Conservation (phyloP, 2,329 filamentous ascomycete species). For the Penicillium sp. region DNA sequence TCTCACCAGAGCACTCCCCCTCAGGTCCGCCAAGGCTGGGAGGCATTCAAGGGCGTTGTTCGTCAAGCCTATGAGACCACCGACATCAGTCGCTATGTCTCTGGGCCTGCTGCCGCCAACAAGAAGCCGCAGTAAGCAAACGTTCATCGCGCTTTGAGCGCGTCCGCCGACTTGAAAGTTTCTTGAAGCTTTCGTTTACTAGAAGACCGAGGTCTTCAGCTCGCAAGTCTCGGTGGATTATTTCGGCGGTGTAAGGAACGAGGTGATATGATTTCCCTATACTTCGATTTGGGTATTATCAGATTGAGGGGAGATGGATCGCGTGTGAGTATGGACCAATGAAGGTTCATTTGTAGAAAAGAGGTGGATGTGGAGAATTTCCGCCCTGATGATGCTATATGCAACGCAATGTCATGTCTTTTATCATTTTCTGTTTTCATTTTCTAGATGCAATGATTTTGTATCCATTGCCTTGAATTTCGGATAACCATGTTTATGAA, state of each 20-base stretch:
- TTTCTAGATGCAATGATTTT: slow-evolving; percentile 18
- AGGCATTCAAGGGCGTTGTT: slow-evolving; percentile 69
- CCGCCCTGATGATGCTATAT: slow-evolving; percentile 27
- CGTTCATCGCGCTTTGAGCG: not conserved
- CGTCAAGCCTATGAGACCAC: slow-evolving; percentile 77
- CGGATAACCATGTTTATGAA: slow-evolving; percentile 1
- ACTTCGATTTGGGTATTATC: not conserved
- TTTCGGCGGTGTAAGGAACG: not conserved
- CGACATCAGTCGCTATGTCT: slow-evolving; percentile 72
- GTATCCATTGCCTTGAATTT: slow-evolving; percentile 2
- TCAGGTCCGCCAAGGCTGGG: slow-evolving; percentile 76
- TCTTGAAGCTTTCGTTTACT: not conserved
- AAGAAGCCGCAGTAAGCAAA: slow-evolving; percentile 52
- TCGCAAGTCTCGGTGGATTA: not conserved
- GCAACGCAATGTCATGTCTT: slow-evolving; percentile 26
- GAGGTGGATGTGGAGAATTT: slow-evolving; percentile 17
- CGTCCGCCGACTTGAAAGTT: not conserved
- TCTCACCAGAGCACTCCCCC: slow-evolving; percentile 87
- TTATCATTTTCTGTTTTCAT: slow-evolving; percentile 6
- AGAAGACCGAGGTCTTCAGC: not conserved
- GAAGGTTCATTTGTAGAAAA: slow-evolving; percentile 22
- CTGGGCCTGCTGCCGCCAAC: slow-evolving; percentile 42
- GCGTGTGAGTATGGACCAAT: not conserved
- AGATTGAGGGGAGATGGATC: not conserved
- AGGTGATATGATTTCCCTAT: not conserved